Percentiles rank a stretch among this genome's conserved stretches.
Evolutionary conservation across 164 flowering plant genomes (phyloP).

Genomic region (Magnolia officinalis): DNA sequence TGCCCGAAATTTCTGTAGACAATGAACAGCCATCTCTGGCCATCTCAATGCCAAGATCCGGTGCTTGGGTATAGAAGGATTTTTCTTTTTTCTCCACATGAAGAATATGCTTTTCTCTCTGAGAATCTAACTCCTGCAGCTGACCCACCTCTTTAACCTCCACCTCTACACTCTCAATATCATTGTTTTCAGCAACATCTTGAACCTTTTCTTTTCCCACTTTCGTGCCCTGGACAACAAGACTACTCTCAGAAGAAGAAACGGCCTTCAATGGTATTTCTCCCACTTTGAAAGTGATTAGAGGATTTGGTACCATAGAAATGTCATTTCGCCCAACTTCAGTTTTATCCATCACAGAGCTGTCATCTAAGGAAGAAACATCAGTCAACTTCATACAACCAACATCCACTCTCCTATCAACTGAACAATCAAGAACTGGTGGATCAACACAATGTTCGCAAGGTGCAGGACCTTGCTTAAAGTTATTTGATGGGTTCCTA

Average conservation of each 20-base stretch:
- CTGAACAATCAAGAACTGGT: slow-evolving; percentile 33
- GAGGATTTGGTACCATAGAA: slow-evolving; percentile 33
- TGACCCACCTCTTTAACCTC: slow-evolving; percentile 81
- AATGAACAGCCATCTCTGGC: slow-evolving; percentile 49
- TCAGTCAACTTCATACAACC: slow-evolving; percentile 34
- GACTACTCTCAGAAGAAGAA: slow-evolving; percentile 53
- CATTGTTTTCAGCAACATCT: slow-evolving; percentile 50
- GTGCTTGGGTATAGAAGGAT: slow-evolving; percentile 66
- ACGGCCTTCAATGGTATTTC: slow-evolving; percentile 62
- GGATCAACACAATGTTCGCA: slow-evolving; percentile 43
- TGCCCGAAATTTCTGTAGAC: slow-evolving; percentile 34
- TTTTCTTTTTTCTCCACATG: slow-evolving; percentile 48
- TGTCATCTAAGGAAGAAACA: slow-evolving; percentile 37
- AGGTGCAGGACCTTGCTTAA: slow-evolving; percentile 34
- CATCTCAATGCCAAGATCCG: slow-evolving; percentile 60
- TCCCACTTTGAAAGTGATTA: slow-evolving; percentile 57
- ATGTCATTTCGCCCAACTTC: slow-evolving; percentile 42
- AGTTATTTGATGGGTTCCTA: slow-evolving; percentile 40
- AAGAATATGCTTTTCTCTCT: slow-evolving; percentile 30
- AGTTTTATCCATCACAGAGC: slow-evolving; percentile 38
- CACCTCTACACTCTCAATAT: slow-evolving; percentile 50
- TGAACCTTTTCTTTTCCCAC: slow-evolving; percentile 46
- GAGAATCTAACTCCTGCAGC: slow-evolving; percentile 35
- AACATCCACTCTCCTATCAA: slow-evolving; percentile 43
- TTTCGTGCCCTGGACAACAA: slow-evolving; percentile 34